These are phyloP conservation scores for Pseudogymnoascus sp. DNA, from an alignment of 2,329 filamentous ascomycete genomes.

Conservation along the genomic window DNA sequence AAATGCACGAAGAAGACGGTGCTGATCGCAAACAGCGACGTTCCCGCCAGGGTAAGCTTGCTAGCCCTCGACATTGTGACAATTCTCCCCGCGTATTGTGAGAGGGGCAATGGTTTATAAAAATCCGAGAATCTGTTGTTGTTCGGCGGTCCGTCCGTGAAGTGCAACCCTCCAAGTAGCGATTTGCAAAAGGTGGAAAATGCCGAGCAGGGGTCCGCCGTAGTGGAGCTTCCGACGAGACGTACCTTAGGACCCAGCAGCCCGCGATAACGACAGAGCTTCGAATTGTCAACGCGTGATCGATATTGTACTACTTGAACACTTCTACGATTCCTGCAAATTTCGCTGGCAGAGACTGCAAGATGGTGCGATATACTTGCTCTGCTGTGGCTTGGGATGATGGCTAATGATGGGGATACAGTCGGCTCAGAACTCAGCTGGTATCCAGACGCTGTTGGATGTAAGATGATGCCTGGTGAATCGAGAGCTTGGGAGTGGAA, in stretches of 20 bases:
- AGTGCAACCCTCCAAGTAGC: constrained; percentile 8
- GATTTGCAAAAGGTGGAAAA: constrained; percentile 16
- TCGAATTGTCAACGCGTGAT: constrained; percentile 12
- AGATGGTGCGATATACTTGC: background rate
- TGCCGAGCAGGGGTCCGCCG: constrained; percentile 21
- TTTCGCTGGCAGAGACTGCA: constrained; percentile 1
- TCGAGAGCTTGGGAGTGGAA: constrained; percentile 17
- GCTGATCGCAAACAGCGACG: constrained; percentile 65
- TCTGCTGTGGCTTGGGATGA: background rate
- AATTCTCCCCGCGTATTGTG: background rate
- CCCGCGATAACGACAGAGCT: constrained; percentile 7
- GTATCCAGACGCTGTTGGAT: constrained; percentile 97
- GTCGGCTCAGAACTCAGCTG: constrained; percentile 97
- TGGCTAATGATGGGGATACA: constrained; percentile 33
- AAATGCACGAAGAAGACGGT: constrained; percentile 86
- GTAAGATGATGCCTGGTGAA: constrained; percentile 53
- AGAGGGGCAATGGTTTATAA: background rate
- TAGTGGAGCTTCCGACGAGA: constrained; percentile 19
- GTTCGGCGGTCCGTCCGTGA: background rate
- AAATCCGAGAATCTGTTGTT: background rate
- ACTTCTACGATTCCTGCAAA: constrained; percentile 13
- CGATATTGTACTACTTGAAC: constrained; percentile 17
- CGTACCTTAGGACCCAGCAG: constrained; percentile 9
- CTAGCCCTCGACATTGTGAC: constrained; percentile 77
- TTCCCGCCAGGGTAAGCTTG: constrained; percentile 74